Conservation (phyloP, 352 stramenopile genomes). For the Saprolegnia diclina region DNA sequence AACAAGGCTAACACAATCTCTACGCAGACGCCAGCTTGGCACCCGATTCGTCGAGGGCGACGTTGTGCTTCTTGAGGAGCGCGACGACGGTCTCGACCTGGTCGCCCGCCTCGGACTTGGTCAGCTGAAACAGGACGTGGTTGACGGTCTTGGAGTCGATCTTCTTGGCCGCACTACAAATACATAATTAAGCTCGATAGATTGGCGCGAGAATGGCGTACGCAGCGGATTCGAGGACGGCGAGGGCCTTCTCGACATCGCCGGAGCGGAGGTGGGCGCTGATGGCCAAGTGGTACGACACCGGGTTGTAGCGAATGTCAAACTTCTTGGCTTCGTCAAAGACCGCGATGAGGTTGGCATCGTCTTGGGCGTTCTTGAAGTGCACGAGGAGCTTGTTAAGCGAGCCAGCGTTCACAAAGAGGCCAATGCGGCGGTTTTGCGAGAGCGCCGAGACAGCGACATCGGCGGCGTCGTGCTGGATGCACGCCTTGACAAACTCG, state of each 20-base stretch:
- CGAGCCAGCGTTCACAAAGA: slow-evolving; percentile 19
- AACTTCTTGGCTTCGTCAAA: slow-evolving; percentile 11
- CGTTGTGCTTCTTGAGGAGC: neutral
- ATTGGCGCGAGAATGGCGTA: neutral
- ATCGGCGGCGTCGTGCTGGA: slow-evolving; percentile 15
- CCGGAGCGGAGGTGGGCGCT: neutral
- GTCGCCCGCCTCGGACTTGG: neutral
- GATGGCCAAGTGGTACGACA: slow-evolving; percentile 1
- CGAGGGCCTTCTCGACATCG: slow-evolving; percentile 3
- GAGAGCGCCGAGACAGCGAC: slow-evolving; percentile 2
- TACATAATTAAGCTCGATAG: neutral
- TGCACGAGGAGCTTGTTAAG: slow-evolving; percentile 17
- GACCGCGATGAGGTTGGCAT: slow-evolving; percentile 3
- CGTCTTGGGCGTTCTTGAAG: slow-evolving; percentile 14
- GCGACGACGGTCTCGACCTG: neutral
- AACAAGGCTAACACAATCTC: neutral
- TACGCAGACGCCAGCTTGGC: neutral
- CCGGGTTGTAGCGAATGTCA: neutral
- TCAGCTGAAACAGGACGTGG: slow-evolving; percentile 21
- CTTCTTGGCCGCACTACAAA: slow-evolving; percentile 9
- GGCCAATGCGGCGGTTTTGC: slow-evolving; percentile 18
- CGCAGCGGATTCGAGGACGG: neutral
- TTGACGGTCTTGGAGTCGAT: slow-evolving; percentile 14
- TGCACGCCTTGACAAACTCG: slow-evolving; percentile 18
- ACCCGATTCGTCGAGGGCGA: neutral